phyloP scores from a whole-genome alignment of 306 rosid genomes.

The Crataegus laevigata region DNA sequence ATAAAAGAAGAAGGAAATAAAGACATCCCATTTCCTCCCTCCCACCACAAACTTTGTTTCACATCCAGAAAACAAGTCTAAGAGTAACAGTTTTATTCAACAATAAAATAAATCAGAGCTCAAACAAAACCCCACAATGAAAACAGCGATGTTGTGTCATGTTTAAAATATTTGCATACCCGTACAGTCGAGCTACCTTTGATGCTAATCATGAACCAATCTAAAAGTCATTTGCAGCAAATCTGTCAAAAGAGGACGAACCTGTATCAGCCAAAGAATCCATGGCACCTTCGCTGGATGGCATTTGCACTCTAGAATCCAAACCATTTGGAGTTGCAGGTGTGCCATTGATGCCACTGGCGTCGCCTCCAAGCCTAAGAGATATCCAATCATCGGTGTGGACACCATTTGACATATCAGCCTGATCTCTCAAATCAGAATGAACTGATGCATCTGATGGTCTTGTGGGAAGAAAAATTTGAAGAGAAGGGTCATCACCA shows the following conservation, averaged over 20 bases:
- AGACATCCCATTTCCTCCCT: background rate
- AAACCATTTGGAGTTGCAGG: slow-evolving; percentile 46
- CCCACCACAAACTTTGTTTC: background rate
- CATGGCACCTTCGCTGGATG: slow-evolving; percentile 45
- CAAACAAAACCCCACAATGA: background rate
- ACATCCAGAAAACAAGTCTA: background rate
- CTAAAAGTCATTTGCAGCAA: background rate
- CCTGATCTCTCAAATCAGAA: slow-evolving; percentile 65
- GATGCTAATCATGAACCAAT: slow-evolving; percentile 1
- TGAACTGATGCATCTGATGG: slow-evolving; percentile 63
- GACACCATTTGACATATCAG: slow-evolving; percentile 73
- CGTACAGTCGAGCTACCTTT: background rate
- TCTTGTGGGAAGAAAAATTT: slow-evolving; percentile 92
- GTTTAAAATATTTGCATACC: background rate
- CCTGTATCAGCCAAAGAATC: slow-evolving; percentile 64
- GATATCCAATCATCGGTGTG: slow-evolving; percentile 85
- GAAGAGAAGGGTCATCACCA: slow-evolving; percentile 87
- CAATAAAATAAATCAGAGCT: background rate
- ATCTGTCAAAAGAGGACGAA: slow-evolving; percentile 37
- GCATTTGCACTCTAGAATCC: slow-evolving; percentile 43
- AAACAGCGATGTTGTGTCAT: background rate
- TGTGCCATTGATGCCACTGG: slow-evolving; percentile 48
- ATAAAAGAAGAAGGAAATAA: background rate
- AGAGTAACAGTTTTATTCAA: background rate
- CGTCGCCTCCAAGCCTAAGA: slow-evolving; percentile 81